Conservation (phyloP, 495 filamentous ascomycete species). For the Diplogelasinospora grovesii region DNA sequence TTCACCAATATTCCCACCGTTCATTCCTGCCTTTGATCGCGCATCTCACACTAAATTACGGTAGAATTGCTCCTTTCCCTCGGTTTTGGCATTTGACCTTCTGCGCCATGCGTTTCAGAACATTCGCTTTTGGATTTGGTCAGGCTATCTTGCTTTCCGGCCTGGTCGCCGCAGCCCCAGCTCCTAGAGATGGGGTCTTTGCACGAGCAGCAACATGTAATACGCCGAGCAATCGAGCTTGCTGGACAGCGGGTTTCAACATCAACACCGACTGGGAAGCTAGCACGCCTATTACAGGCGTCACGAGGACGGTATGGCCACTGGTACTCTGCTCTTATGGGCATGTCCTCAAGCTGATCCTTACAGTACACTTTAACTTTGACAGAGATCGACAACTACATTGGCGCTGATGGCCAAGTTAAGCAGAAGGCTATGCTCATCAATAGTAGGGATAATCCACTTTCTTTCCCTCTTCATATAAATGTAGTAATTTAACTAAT, state of each 20-base stretch:
- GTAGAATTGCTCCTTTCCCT: no score
- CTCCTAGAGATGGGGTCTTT: neutral
- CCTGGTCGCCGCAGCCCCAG: neutral
- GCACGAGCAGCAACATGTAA: slow-evolving; percentile 14
- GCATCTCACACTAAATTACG: no score
- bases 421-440: slow-evolving; percentile 35
- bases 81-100: neutral
- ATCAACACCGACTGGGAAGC: slow-evolving; percentile 28
- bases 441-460: slow-evolving; percentile 24
- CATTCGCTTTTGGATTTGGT: neutral
- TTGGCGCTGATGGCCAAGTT: slow-evolving; percentile 37
- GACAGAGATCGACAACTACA: slow-evolving; percentile 25
- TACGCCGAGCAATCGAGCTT: slow-evolving; percentile 24
- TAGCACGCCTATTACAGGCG: slow-evolving; percentile 18
- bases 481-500: neutral
- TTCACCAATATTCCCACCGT: slow-evolving; percentile 1
- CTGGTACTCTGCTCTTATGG: neutral
- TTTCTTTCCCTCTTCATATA: slow-evolving; percentile 9
- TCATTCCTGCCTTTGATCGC: neutral
- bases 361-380: slow-evolving; percentile 32
- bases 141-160: neutral
- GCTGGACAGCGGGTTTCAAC: slow-evolving; percentile 26
- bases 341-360: neutral
- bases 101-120: slow-evolving; percentile 1
- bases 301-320: slow-evolving; percentile 13